phyloP scores from a whole-genome alignment of 1,284 basidiomycete species.

The Moesziomyces globuligerus region DNA sequence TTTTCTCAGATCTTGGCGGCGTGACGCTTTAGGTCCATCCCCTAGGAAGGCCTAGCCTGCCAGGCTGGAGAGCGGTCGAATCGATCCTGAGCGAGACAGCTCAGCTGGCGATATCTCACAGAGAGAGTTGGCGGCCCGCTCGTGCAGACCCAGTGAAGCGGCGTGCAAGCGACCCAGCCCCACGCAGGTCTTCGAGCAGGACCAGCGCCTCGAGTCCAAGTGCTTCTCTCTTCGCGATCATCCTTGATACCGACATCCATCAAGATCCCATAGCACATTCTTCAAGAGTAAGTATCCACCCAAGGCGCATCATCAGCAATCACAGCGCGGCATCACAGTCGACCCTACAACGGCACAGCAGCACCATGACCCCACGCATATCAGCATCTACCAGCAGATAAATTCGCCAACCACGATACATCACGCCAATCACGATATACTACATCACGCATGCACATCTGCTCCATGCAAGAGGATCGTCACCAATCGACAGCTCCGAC shows the following conservation, averaged over 20 bases:
- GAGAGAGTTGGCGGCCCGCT: too few species aligned
- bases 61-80: too few species aligned
- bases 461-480: too few species aligned
- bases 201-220: slow-evolving; percentile 13
- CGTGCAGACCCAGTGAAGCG: too few species aligned
- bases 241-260: slow-evolving; percentile 49
- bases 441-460: too few species aligned
- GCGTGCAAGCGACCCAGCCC: not conserved
- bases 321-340: slow-evolving; percentile 19
- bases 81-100: too few species aligned
- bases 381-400: too few species aligned
- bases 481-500: not conserved
- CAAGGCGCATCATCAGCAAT: slow-evolving; percentile 17
- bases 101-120: too few species aligned
- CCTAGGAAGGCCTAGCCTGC: too few species aligned
- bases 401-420: not conserved
- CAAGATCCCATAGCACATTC: slow-evolving; percentile 49
- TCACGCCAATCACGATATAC: not conserved
- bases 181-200: not conserved
- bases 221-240: slow-evolving; percentile 40
- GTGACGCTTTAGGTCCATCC: too few species aligned
- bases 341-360: not conserved
- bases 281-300: slow-evolving; percentile 47
- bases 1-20: too few species aligned
- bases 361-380: not conserved